Evolutionary conservation across 176 grass and related monocot genomes (phyloP), one percentile per base, ranked within the genome.

Genomic region (Oryza officinalis): DNA sequence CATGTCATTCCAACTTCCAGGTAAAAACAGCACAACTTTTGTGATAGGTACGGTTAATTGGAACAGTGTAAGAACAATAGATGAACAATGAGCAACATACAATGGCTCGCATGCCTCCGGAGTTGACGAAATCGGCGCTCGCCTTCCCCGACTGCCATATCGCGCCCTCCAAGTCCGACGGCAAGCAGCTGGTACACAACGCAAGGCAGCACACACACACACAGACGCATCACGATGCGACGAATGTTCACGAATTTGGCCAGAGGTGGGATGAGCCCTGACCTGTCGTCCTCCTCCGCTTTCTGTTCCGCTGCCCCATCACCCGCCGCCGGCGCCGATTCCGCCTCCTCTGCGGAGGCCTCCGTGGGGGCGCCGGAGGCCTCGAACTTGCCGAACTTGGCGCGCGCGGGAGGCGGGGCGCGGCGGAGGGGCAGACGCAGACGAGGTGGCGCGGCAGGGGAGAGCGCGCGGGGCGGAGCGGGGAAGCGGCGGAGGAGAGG

Each of bases 341-440:
- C 68, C 2, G 63, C 27, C 12, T 14, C 52, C 17, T 14, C 66
- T 32, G 86, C 78, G 54, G 86, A 72, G 54, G 86, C 32, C 65
- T 61, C 84, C 3, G 44, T 17, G 11, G 92, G 67, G 35, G 70
- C 74, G 59, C 91, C 94, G 10, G 88, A 67, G 23, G 81, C 86
- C 69, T 98, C 93, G 77, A 95, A 98, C 87, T 93, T 95, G 44
- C 88, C 87, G 41, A 98, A 95, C 91, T 95, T 98, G 33, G 91
- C 87, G 6, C 73, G 77, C 17, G 89, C 50, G 3, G 79, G 72
- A 6, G 75, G 12, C 25, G 49, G 77, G 12, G 57, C 35, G 8
- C 80, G 52, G 84, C 72, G 83, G 45, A 73, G 15, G 65, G 22
- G 77, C 35, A 70, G 35, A 5, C 3, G 88, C 47, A n/a, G 66